Evolutionary conservation across 2,329 filamentous ascomycete species (phyloP).

Genomic region (Clarireedia paspali): DNA sequence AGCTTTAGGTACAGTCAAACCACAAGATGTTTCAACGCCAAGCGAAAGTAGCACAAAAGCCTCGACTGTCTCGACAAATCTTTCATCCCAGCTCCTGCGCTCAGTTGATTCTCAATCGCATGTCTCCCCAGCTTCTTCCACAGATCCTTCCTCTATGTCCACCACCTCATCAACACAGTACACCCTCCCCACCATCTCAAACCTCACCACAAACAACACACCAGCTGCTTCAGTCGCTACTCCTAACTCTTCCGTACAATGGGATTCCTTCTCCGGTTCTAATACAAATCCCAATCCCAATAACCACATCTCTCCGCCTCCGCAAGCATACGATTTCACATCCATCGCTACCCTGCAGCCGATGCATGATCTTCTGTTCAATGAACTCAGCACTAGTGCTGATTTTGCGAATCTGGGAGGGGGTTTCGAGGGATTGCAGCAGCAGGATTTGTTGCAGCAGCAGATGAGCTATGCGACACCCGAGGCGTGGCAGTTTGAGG

Average conservation of each 20-base stretch:
- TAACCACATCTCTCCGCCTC: background rate
- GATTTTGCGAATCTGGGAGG: constrained; percentile 3
- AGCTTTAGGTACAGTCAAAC: constrained; percentile 24
- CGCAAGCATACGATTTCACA: constrained; percentile 37
- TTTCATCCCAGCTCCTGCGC: background rate
- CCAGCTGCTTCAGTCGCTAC: constrained; percentile 1
- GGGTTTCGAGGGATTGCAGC: background rate
- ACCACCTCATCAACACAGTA: constrained; percentile 11
- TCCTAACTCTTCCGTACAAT: constrained; percentile 1
- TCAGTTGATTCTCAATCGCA: constrained; percentile 1
- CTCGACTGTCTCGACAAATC: background rate
- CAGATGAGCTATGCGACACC: constrained; percentile 6
- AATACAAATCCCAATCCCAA: background rate
- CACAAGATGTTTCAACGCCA: constrained; percentile 2
- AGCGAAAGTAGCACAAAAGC: constrained; percentile 11
- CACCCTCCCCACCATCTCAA: constrained; percentile 24
- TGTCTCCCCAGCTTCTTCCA: constrained; percentile 4
- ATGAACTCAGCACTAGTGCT: constrained; percentile 35
- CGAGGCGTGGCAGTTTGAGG: constrained; percentile 42
- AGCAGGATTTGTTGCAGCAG: constrained; percentile 1
- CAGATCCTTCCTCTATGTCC: background rate
- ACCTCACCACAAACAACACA: constrained; percentile 17
- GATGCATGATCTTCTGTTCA: constrained; percentile 49
- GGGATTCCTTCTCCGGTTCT: constrained; percentile 13
- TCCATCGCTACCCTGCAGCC: constrained; percentile 48